Percentiles rank a stretch among this genome's conserved stretches.
phyloP scores from a whole-genome alignment of 805 yeast genomes.

The Candida boleticola region DNA sequence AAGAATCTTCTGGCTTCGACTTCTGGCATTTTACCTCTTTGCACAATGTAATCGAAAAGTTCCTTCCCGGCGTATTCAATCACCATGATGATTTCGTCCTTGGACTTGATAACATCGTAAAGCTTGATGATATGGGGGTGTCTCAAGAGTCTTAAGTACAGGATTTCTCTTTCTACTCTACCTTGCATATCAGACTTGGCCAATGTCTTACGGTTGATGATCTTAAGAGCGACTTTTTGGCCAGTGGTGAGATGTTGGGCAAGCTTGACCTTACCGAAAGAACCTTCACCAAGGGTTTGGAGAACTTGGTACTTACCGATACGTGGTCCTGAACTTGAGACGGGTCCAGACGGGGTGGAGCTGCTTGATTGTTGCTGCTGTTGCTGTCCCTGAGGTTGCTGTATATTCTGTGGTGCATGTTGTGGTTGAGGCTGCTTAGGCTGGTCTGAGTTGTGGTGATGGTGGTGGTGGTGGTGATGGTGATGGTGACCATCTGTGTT shows the following conservation, averaged over 20 bases:
- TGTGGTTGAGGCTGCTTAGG: conserved; percentile 9
- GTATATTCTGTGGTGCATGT: conserved; percentile 1
- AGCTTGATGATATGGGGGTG: conserved; percentile 96
- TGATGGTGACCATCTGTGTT: conserved; percentile 10
- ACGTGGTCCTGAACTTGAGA: conserved; percentile 3
- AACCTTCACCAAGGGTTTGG: conserved; percentile 92
- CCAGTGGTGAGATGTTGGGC: conserved; percentile 90
- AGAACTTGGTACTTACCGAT: conserved; percentile 93
- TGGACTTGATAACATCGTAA: conserved; percentile 91
- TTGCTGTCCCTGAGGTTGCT: conserved; percentile 10
- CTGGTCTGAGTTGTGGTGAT: conserved; percentile 13
- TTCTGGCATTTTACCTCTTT: conserved; percentile 89
- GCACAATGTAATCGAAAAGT: conserved; percentile 91
- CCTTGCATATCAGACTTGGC: conserved; percentile 98
- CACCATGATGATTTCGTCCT: conserved; percentile 95
- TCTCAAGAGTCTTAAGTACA: conserved; percentile 80
- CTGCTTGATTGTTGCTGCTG: conserved; percentile 4
- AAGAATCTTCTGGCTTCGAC: conserved; percentile 89
- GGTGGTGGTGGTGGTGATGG: conserved; percentile 21
- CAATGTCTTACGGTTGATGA: conserved; percentile 86
- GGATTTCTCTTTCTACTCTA: conserved; percentile 89
- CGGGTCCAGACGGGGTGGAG: conserved; percentile 1
- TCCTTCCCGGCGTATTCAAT: conserved; percentile 97
- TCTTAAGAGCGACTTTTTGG: conserved; percentile 88
- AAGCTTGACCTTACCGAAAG: conserved; percentile 92